A percentile compares a stretch with the other conserved stretches of the same genome.
Evolutionary conservation across 345 rosid species (phyloP).

Genomic region (Linum lewisii): DNA sequence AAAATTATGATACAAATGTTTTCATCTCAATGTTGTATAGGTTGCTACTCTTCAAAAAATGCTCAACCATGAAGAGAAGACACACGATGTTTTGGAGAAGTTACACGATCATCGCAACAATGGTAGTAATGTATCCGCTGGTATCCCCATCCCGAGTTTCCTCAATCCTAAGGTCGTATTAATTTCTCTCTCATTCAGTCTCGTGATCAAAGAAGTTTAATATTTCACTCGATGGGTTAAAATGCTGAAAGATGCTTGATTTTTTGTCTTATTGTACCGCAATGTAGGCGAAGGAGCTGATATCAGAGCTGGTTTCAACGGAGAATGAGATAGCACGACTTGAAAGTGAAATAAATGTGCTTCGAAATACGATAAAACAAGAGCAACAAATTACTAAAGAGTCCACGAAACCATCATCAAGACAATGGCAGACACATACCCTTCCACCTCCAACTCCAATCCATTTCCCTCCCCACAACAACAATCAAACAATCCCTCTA

Average conservation of each 20-base stretch:
- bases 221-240: background rate
- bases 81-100: constrained; percentile 53
- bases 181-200: background rate
- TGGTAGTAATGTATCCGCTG: constrained; percentile 17
- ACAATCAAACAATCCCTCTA: constrained; percentile 24
- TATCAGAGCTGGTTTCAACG: constrained; percentile 65
- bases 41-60: constrained; percentile 59
- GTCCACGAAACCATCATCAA: constrained; percentile 24
- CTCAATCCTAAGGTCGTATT: constrained; percentile 40
- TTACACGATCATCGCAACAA: constrained; percentile 34
- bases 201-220: too few relatives aligned
- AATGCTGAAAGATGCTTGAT: background rate
- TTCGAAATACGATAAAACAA: constrained; percentile 41
- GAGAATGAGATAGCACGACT: constrained; percentile 68
- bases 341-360: constrained; percentile 60
- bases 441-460: constrained; percentile 1
- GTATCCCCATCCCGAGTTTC: constrained; percentile 46
- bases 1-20: too few relatives aligned
- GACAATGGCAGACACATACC: constrained; percentile 22
- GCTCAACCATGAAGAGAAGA: constrained; percentile 74
- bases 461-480: constrained; percentile 13
- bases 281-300: constrained; percentile 60
- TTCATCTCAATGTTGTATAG: too few relatives aligned
- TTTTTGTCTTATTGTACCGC: background rate
- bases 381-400: constrained; percentile 50